phyloP scores from a whole-genome alignment of 2,329 filamentous ascomycete species.

The Monosporascus sp. region DNA sequence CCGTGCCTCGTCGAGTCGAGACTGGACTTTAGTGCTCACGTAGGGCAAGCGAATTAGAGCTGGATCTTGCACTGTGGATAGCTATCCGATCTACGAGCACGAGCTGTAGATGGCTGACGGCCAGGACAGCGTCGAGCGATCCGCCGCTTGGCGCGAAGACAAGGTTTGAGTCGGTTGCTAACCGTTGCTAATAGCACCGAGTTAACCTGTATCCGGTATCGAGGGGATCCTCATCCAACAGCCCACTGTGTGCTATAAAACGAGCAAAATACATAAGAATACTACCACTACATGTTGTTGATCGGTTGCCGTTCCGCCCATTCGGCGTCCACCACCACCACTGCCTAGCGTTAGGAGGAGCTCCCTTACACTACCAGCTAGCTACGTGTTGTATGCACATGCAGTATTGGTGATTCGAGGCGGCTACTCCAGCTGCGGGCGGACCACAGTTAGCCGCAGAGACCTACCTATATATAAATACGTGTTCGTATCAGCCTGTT shows the following conservation, averaged over 20 bases:
- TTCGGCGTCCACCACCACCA: too few species aligned
- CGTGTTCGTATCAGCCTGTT: background rate
- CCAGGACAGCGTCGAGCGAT: background rate
- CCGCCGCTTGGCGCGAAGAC: background rate
- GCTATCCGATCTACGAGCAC: background rate
- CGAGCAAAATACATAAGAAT: too few species aligned
- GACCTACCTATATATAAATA: background rate
- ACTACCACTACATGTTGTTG: too few species aligned
- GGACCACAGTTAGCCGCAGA: background rate
- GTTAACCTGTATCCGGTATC: too few species aligned
- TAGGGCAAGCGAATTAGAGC: background rate
- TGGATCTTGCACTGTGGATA: background rate
- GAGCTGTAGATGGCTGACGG: too few species aligned
- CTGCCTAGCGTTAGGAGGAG: too few species aligned
- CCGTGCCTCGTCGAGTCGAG: background rate
- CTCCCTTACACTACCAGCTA: too few species aligned
- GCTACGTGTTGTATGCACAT: too few species aligned
- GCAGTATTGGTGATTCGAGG: background rate
- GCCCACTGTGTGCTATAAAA: too few species aligned
- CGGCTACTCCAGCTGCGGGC: background rate
- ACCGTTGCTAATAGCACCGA: too few species aligned
- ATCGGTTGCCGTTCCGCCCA: too few species aligned
- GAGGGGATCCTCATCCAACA: too few species aligned
- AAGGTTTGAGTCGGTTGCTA: background rate
- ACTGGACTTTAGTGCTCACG: background rate